Evolutionary conservation across 2,329 filamentous ascomycete species (phyloP), one percentile per base, ranked within the genome.

Genomic region (Ramichloridium luteum): DNA sequence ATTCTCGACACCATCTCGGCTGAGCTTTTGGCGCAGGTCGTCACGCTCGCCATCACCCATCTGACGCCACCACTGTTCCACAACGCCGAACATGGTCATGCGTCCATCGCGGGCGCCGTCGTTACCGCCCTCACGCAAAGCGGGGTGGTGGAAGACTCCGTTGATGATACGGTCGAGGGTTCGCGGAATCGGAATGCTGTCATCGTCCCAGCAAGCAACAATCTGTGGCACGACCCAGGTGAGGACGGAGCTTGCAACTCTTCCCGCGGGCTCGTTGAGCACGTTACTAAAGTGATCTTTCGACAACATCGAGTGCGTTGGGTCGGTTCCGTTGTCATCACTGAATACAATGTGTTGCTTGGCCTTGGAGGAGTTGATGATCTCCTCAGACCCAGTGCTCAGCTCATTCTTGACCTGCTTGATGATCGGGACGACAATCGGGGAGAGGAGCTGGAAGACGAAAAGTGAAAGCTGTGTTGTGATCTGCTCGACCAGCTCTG

Each of bases 241-340:
- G 26, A 94, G 64, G 28, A 86, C 74, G 47, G 77, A 72, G 41
- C 78, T 80, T 15, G 86, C 84, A 37, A 85, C 73, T 48, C 78
- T 79, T 34, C 86, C 86, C 27, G 84, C 86, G 26, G 85, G 72
- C 53, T 93, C 85, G 54, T 94, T 94, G 37, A 94, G 69, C 17
- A 79, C 66, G 51, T 92, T 92, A 41, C 79, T 81, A 57, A 94
- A 94, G 59, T 94, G 86, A 49, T 94, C 86, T 62, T 94, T 94
- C 37, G 84, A 85, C 31, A 94, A 65, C 86, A 93, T 93, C 13
- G 83, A 92, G 62, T 94, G 86, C 2, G 86, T 94, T 0, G 86
- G 88, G 50, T 94, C 79, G 13, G 74, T 75, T 40, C 64, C 80
- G 31, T 70, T 40, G 50, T 92, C 78, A 43, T 94, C 77, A 27